Evolutionary conservation across 1,139 yeast species (phyloP).

Genomic region (Citeromyces hawaiiensis): DNA sequence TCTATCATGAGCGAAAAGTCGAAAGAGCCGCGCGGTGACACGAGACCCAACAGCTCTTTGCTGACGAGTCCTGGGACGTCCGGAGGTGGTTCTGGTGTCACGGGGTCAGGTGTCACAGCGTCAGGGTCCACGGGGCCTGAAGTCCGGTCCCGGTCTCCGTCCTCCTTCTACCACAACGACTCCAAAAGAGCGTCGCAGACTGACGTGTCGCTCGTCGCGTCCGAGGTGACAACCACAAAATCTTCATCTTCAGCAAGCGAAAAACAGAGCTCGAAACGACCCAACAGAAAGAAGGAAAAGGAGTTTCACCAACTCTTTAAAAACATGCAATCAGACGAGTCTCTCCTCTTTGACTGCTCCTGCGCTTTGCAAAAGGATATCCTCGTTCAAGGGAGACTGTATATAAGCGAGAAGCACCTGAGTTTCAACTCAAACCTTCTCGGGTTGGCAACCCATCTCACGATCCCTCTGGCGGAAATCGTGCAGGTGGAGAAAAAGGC

Average conservation of each 20-base stretch:
- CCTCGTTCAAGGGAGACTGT: constrained; percentile 59
- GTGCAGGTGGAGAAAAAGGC: constrained; percentile 59
- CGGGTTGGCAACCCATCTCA: constrained; percentile 58
- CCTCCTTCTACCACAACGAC: not conserved
- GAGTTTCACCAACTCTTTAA: constrained; percentile 56
- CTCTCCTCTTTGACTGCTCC: constrained; percentile 47
- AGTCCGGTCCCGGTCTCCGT: not conserved
- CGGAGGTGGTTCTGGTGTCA: no score
- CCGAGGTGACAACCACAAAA: constrained; percentile 1
- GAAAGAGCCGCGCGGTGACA: not conserved
- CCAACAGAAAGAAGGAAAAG: constrained; percentile 28
- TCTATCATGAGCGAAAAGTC: not conserved
- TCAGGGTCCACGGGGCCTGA: no score
- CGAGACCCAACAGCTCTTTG: not conserved
- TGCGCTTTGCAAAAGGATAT: constrained; percentile 68
- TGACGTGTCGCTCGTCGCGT: not conserved
- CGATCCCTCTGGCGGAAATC: constrained; percentile 58
- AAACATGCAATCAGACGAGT: constrained; percentile 36
- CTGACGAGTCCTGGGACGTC: no score
- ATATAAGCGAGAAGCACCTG: constrained; percentile 42
- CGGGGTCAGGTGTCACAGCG: no score
- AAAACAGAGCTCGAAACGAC: not conserved
- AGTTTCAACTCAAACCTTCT: constrained; percentile 64
- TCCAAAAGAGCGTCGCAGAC: not conserved
- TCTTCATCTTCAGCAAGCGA: constrained; percentile 14